Conservation (phyloP, 805 yeast genomes). For the Yamadazyma akitaensis region DNA sequence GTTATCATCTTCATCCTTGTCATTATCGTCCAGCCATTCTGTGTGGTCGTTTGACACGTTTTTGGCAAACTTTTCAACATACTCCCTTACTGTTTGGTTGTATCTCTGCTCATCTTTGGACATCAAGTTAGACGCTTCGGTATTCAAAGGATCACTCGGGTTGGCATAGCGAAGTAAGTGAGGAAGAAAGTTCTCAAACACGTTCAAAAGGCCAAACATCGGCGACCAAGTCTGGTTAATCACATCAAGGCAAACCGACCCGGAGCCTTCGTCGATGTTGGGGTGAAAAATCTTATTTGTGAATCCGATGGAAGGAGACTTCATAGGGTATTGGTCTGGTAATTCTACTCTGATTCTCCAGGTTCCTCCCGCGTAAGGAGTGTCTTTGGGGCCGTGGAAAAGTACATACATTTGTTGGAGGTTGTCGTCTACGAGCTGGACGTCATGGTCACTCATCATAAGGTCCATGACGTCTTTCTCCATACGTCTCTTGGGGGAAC, state of each 20-base stretch:
- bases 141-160: slow-evolving; percentile 89
- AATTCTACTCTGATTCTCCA: slow-evolving; percentile 92
- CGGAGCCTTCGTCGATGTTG: slow-evolving; percentile 85
- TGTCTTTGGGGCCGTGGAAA: slow-evolving; percentile 74
- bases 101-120: slow-evolving; percentile 65
- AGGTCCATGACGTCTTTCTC: slow-evolving; percentile 96
- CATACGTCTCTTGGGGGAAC: slow-evolving; percentile 73
- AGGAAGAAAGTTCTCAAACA: slow-evolving; percentile 90
- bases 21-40: slow-evolving; percentile 27
- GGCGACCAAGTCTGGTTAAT: slow-evolving; percentile 99
- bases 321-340: slow-evolving; percentile 94
- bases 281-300: slow-evolving; percentile 92
- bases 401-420: slow-evolving; percentile 82
- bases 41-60: slow-evolving; percentile 42
- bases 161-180: slow-evolving; percentile 90
- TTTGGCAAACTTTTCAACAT: slow-evolving; percentile 64
- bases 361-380: slow-evolving; percentile 85
- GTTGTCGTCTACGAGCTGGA: slow-evolving; percentile 69
- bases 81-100: slow-evolving; percentile 64
- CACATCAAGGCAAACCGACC: slow-evolving; percentile 93
- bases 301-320: slow-evolving; percentile 94
- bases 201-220: slow-evolving; percentile 87
- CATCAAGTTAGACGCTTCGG: slow-evolving; percentile 82
- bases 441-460: slow-evolving; percentile 93
- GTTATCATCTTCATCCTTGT: slow-evolving; percentile 33